These are phyloP conservation scores for Monilinia aucupariae DNA, from an alignment of 2,329 filamentous ascomycete genomes.

Conservation along the genomic window DNA sequence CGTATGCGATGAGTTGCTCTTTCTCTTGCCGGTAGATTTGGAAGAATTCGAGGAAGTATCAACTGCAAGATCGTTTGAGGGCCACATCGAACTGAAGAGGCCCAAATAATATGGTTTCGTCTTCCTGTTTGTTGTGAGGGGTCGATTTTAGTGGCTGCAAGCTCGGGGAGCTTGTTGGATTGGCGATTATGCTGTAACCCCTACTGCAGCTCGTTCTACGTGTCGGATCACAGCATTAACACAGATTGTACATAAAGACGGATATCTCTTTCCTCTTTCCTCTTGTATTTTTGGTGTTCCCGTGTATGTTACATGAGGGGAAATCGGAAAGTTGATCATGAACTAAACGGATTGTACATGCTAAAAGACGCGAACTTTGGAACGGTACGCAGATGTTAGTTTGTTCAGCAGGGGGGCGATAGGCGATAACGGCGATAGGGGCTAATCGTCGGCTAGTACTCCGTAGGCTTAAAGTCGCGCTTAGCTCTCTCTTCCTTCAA, in stretches of 20 bases:
- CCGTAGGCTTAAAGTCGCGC: no score
- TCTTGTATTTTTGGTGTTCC: not conserved
- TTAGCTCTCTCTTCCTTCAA: no score
- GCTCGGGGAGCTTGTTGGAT: not conserved
- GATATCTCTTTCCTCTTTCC: not conserved
- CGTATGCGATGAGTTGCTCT: conserved; percentile 15
- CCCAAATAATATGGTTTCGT: conserved; percentile 24
- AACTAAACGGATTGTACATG: not conserved
- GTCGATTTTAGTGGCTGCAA: conserved; percentile 15
- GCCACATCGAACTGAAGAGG: conserved; percentile 32
- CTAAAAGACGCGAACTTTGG: not conserved
- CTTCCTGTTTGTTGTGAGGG: conserved; percentile 13
- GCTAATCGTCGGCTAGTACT: no score
- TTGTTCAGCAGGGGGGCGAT: not conserved
- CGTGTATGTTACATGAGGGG: conserved; percentile 8
- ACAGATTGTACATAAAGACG: not conserved
- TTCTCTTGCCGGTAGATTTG: conserved; percentile 21
- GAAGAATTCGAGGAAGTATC: conserved; percentile 22
- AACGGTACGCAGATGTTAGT: not conserved
- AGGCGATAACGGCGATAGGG: conserved; percentile 12
- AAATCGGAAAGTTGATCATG: not conserved
- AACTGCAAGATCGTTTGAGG: conserved; percentile 26
- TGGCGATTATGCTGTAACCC: conserved; percentile 11
- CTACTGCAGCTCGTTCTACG: conserved; percentile 7
- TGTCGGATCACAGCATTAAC: conserved; percentile 15